Evolutionary conservation across 441 rosid genomes (phyloP), one percentile per base, ranked within the genome.

Genomic region (Corymbia calophylla): DNA sequence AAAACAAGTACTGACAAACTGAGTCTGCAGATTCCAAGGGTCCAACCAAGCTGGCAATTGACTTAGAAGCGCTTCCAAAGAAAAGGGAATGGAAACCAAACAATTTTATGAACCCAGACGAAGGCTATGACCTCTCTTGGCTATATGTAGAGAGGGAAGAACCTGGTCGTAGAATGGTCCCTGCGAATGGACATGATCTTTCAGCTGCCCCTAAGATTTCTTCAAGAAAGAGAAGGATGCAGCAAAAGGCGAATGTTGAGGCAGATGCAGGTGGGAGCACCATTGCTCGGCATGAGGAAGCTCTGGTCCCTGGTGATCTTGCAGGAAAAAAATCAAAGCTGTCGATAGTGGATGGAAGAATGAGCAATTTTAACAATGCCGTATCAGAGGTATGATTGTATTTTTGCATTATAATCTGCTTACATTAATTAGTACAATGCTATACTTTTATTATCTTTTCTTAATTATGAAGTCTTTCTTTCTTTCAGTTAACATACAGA

Each of bases 81-180:
- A 96, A 90, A 92, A 94, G 97, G 92, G 95, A 94, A 47, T 51
- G 95, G 90, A 96, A 91, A 93, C 98, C 95, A 32, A 97, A 94
- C 91, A 91, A 97, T 68, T 92, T 94, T 92, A 93, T 95, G 92
- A 93, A 94, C 91, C 94, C 96, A 73, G 96, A 91, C 86, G 97
- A 96, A 93, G 96, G 96, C 82, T 94, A 95, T 90, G 94, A 94
- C 88, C 95, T 92, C 89, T 90, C 93, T 89, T 93, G 94, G 96
- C 77, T 31, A 56, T 91, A 87, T 86, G 87, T 48, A 80, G 89
- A 47, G 92, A 90, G 87, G 93, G 90, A 88, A 93, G 92, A 91
- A 85, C 89, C 60, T 68, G 25, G 88, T 80, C 90, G 80, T 73
- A 90, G 73, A 92, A 90, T 92, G 93, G 89, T 94, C 89, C 80